A percentile compares a stretch with the other conserved stretches of the same genome.
Evolutionary conservation across 164 flowering plant genomes (phyloP).

Genomic region (Sedum album): DNA sequence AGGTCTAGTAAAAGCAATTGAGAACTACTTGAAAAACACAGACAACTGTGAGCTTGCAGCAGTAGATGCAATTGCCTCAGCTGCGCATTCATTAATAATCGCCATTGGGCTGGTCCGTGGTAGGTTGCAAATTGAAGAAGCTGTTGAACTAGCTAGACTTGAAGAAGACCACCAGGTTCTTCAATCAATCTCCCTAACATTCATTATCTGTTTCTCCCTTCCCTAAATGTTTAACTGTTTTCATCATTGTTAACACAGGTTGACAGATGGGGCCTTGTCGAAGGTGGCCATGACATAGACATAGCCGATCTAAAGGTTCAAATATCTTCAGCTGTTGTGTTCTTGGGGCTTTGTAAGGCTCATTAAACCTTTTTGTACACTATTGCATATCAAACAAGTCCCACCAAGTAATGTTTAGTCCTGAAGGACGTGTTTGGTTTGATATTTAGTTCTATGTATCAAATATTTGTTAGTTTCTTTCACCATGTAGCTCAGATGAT

Average conservation of each 20-base stretch:
- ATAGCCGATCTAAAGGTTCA: conserved; percentile 88
- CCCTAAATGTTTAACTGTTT: neutral
- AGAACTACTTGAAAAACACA: conserved; percentile 51
- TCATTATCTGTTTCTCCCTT: neutral
- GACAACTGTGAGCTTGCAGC: conserved; percentile 78
- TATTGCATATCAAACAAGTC: neutral
- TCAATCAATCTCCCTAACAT: neutral
- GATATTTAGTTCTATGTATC: neutral
- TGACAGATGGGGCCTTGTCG: conserved; percentile 90
- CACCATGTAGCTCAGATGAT: neutral
- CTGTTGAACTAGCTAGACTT: conserved; percentile 75
- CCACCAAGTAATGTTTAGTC: neutral
- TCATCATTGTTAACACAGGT: conserved; percentile 42
- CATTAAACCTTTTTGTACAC: conserved; percentile 12
- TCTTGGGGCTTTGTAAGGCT: conserved; percentile 65
- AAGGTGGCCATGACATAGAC: conserved; percentile 97
- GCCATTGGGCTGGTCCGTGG: conserved; percentile 65
- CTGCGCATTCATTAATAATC: conserved; percentile 77
- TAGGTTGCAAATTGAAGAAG: conserved; percentile 70
- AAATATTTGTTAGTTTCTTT: neutral
- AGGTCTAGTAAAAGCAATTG: conserved; percentile 58
- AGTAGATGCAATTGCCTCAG: conserved; percentile 82
- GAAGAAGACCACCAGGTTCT: conserved; percentile 97
- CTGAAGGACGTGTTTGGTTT: neutral
- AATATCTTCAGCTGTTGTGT: conserved; percentile 71